A percentile compares a stretch with the other conserved stretches of the same genome.
Evolutionary conservation across 2,329 filamentous ascomycete species (phyloP).

Genomic region (Xylariaceae sp.): DNA sequence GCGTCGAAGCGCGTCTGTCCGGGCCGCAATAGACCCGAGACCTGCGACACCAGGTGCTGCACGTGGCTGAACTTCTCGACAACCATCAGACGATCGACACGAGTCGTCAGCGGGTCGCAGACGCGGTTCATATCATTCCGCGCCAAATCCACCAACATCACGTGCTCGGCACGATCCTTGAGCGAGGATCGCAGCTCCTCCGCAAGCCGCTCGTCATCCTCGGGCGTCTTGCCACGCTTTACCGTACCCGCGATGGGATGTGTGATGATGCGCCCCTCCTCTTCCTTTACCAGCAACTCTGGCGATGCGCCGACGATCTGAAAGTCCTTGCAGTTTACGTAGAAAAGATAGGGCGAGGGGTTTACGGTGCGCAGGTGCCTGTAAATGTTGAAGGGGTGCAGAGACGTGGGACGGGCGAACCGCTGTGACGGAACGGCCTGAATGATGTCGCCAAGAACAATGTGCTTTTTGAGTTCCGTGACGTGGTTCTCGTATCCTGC

Average conservation of each 20-base stretch:
- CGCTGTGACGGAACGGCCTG: conserved; percentile 95
- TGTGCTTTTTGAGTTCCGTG: conserved; percentile 79
- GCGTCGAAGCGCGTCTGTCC: conserved; percentile 91
- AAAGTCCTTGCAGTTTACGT: conserved; percentile 85
- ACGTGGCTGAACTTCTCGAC: conserved; percentile 95
- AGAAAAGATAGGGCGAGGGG: conserved; percentile 95
- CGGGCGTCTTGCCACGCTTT: conserved; percentile 71
- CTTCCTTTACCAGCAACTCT: conserved; percentile 88
- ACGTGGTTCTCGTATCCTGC: conserved; percentile 90
- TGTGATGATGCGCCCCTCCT: conserved; percentile 81
- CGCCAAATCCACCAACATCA: conserved; percentile 95
- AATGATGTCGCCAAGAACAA: conserved; percentile 88
- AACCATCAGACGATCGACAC: conserved; percentile 90
- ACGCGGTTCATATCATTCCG: conserved; percentile 96
- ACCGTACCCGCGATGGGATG: conserved; percentile 97
- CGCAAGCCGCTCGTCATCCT: conserved; percentile 77
- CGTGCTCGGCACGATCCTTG: conserved; percentile 91
- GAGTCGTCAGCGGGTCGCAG: conserved; percentile 81
- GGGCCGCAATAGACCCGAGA: conserved; percentile 79
- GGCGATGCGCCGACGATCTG: conserved; percentile 94
- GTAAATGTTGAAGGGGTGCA: conserved; percentile 98
- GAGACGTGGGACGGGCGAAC: conserved; percentile 77
- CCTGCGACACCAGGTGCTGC: conserved; percentile 93
- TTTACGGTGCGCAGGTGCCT: conserved; percentile 94
- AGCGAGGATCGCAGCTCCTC: conserved; percentile 70